Base-by-base conservation (phyloP, 768 basidiomycete genomes). In the Boletus patriciae region DNA sequence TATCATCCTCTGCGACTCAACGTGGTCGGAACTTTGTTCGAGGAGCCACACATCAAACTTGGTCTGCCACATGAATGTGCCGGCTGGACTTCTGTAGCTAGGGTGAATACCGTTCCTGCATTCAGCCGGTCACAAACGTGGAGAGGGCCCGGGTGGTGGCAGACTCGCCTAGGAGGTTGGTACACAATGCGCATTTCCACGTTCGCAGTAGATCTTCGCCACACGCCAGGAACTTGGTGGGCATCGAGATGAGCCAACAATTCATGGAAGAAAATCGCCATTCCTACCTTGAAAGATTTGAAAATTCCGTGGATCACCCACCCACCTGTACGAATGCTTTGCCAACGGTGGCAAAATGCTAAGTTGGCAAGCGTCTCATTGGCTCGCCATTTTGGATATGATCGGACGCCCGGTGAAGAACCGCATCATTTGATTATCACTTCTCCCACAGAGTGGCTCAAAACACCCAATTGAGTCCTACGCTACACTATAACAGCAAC, bases 401-500 rank as follows among this genome's bases (percentile, higher is more conserved):
- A 52, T 51, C 42, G 31, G 38, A 7, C 40, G 50, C 45, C 31
- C 33, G 40, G 23, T 21, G 7, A 43, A 31, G 12, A 37, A 11
- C 38, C 31, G 34, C 11, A 31, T 29, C n/a, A 11, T 11, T 31
- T 31, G 31, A 31, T 31, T 31, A 18, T 58, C 38, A 46, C 47
- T 52, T 55, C 50, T 59, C 50, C 50, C 52, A 48, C 47, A 29
- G 19, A 21, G n/a, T 31, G 23, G 33, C 53, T 36, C 38, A 46
- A 47, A 41, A 40, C 46, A 55, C 49, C 41, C 27, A n/a, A 19
- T 52, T 55, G n/a, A n/a, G 54, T 57, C 50, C 55, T 58, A 60
- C 62, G 59, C 58, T 63, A 70, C 68, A 58, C 62, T 62, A 69
- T 62, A 61, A 66, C 61, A 58, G 52, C 59, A 65, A 65, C 65